phyloP scores from a whole-genome alignment of 1,139 yeast species.

The Geotrichum phurueaensis region DNA sequence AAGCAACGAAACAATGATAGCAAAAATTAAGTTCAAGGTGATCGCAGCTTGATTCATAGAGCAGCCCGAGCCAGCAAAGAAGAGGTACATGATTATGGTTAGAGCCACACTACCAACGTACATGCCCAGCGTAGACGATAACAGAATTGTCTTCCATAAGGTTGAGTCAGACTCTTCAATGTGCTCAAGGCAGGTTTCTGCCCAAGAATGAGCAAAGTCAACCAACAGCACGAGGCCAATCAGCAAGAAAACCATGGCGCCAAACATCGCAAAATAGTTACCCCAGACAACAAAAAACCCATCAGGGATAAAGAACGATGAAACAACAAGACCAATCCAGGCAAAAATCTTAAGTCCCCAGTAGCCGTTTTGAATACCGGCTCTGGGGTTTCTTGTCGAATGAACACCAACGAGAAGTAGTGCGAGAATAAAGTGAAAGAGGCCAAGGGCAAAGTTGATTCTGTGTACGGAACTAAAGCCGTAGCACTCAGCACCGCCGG shows the following conservation, averaged over 20 bases:
- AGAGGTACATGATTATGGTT: slow-evolving; percentile 72
- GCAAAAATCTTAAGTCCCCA: slow-evolving; percentile 74
- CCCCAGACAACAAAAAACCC: slow-evolving; percentile 85
- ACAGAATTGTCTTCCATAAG: slow-evolving; percentile 72
- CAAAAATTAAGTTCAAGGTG: slow-evolving; percentile 62
- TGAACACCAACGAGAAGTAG: slow-evolving; percentile 62
- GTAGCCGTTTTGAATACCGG: slow-evolving; percentile 77
- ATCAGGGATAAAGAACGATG: slow-evolving; percentile 80
- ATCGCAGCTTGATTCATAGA: slow-evolving; percentile 88
- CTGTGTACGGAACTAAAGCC: slow-evolving; percentile 93
- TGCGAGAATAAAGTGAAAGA: slow-evolving; percentile 70
- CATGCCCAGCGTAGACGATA: slow-evolving; percentile 86
- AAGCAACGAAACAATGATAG: slow-evolving; percentile 57
- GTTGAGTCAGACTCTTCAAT: slow-evolving; percentile 82
- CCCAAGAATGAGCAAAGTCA: slow-evolving; percentile 99
- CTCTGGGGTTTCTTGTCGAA: slow-evolving; percentile 73
- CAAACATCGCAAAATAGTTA: slow-evolving; percentile 75
- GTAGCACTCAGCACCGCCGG: slow-evolving; percentile 58
- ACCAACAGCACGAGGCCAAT: slow-evolving; percentile 87
- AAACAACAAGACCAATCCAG: slow-evolving; percentile 53
- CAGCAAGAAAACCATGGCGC: slow-evolving; percentile 78
- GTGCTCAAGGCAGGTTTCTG: slow-evolving; percentile 87
- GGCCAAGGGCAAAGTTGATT: slow-evolving; percentile 80
- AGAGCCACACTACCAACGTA: slow-evolving; percentile 65
- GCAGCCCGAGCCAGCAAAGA: slow-evolving; percentile 82